Evolutionary conservation across 2,329 filamentous ascomycete species (phyloP), one percentile per base, ranked within the genome.

Genomic region (Nemania diffusa): DNA sequence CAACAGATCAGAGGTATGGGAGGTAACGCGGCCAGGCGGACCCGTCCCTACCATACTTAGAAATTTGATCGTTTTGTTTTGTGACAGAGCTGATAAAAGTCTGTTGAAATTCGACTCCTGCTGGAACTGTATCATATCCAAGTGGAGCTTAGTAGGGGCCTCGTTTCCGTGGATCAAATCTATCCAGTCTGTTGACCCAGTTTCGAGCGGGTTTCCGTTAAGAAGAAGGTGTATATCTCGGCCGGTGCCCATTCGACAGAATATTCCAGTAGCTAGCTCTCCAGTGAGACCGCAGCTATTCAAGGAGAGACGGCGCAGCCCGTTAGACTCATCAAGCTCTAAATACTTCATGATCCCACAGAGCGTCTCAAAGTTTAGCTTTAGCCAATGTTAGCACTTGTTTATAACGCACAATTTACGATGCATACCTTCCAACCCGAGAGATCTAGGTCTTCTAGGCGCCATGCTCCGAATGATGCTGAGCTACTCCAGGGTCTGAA

Each of bases 101-200:
- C 81, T 81, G 62, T 85, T 80, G 70, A 85, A 88, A 72, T 81
- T 86, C 9, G 74, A 74, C 72, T 88, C 86, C 44, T 83, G 76
- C 22, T 79, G 78, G 70, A 88, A 87, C 67, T 88, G 85, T n/a
- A 87, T 78, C 85, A 88, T 87, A 69, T 87, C 84, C 67, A 87
- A 76, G 69, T 84, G 84, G 24, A 88, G 76, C 26, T 81, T 83
- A 67, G 80, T 83, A 0, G 85, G 85, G 1, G 84, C 84, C 68
- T 82, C 81, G 15, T 82, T 83, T 59, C 79, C 76, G 0, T 80
- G 77, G 27, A 88, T 81, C 7, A 84, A 82, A 22, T 80, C 78
- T 24, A 83, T 84, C 62, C 88, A 77, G 58, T 85, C 80, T 20
- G 83, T 83, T 32, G 87, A 83, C 1, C 83, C 85, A 11, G 81